Evolutionary conservation across 192 early-diverging fungal genomes (phyloP).

Genomic region (Mortierella alpina): DNA sequence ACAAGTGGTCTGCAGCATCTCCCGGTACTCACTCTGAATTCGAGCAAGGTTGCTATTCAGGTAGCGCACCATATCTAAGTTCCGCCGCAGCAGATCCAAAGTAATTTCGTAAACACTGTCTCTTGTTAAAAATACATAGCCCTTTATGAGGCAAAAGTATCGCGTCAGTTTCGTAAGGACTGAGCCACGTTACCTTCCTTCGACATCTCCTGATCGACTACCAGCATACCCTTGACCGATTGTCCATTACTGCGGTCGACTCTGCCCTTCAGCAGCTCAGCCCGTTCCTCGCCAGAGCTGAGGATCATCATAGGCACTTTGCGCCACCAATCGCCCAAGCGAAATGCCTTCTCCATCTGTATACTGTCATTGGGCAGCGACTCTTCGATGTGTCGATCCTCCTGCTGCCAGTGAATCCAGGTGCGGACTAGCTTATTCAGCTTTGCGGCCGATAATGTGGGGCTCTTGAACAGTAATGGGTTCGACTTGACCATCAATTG

Average conservation of each 20-base stretch:
- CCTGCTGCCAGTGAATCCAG: constrained; percentile 51
- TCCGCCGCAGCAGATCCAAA: background rate
- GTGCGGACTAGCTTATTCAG: constrained; percentile 29
- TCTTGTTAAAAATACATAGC: background rate
- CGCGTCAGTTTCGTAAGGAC: background rate
- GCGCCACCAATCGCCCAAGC: constrained; percentile 33
- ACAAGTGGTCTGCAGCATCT: constrained; percentile 8
- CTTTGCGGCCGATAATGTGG: constrained; percentile 41
- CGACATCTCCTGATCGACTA: constrained; percentile 38
- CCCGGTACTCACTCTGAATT: constrained; percentile 23
- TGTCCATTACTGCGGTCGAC: background rate
- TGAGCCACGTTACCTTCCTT: constrained; percentile 28
- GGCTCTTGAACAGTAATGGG: constrained; percentile 78
- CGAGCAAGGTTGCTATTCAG: constrained; percentile 11
- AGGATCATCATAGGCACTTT: constrained; percentile 46
- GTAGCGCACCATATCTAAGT: constrained; percentile 40
- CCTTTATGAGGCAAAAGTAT: background rate
- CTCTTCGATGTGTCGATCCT: constrained; percentile 4
- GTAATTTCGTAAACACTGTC: background rate
- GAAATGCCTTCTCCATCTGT: background rate
- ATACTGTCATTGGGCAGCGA: background rate
- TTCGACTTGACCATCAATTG: constrained; percentile 73
- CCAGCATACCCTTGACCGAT: constrained; percentile 18
- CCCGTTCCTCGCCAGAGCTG: constrained; percentile 10
- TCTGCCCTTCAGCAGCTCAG: background rate